Base-by-base conservation (phyloP, 2,329 filamentous ascomycete genomes). In the Teratosphaeria pseudoeucalypti region DNA sequence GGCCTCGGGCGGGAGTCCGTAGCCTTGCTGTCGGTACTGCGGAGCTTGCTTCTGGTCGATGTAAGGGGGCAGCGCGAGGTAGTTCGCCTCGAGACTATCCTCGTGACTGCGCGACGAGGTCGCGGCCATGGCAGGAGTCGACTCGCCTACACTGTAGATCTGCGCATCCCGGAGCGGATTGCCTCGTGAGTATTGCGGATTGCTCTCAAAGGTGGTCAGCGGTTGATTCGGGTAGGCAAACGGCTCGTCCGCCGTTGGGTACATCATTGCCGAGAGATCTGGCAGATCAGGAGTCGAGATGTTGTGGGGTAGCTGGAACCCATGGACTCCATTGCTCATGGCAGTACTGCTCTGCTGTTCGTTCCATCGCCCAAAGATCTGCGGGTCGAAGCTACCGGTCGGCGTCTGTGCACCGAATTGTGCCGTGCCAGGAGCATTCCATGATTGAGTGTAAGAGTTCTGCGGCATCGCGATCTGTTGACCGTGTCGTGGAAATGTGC, bases 161-260 rank as follows among this genome's bases (percentile, higher is more conserved):
- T 61, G 23, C 52, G 56, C 47, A 47, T 52, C 16, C 16, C 43
- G 43, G n/a, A 49, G 43, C n/a, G 5, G 3, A 49, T 49, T 49
- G 43, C 43, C 43, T 27, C 53, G 53, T 27, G 53, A 56, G 49
- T 64, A 69, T 79, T 76, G 66, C 57, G 70, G 67, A 58, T 71
- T 76, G 64, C 77, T 79, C 61, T 80, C 78, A 61, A 79, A 79
- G 0, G 75, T 78, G 34, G 87, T 85, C 77, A 87, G 83, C 0
- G 87, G 85, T 64, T 90, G 87, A 67, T 87, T 90, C 0, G 88
- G 88, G 67, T 92, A 94, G 0, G 86, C 87, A 63, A 92, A 87
- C 0, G 89, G 88, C 66, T 92, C 88, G 59, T 71, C 68, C 49
- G 83, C 82, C 37, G 83, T 81, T 1, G 88, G 86, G 68, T 92